These are phyloP conservation scores for Zygoascus biomembranicola DNA, from an alignment of 805 yeast species.

Conservation along the genomic window DNA sequence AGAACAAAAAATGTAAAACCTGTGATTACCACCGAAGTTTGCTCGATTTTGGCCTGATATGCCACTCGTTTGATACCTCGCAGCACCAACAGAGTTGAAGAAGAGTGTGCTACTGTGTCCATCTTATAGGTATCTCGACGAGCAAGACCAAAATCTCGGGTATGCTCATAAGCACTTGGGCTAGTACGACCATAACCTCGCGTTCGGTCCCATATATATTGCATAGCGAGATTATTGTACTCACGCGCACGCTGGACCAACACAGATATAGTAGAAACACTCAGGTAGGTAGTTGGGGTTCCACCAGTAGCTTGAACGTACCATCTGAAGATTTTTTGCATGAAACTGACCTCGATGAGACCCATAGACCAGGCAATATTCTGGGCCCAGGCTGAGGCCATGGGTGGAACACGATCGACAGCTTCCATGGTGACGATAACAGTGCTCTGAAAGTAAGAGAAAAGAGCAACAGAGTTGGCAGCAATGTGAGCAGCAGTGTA, in stretches of 20 bases:
- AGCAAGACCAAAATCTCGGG: not conserved
- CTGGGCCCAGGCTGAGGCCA: conserved; percentile 87
- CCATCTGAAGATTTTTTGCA: conserved; percentile 89
- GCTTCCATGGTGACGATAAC: conserved; percentile 79
- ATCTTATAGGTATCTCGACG: not conserved
- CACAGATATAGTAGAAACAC: conserved; percentile 52
- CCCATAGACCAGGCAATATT: conserved; percentile 96
- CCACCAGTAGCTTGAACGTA: conserved; percentile 94
- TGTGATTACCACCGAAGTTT: conserved; percentile 73
- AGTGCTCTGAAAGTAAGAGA: conserved; percentile 81
- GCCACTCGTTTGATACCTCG: conserved; percentile 87
- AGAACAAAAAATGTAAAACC: conserved; percentile 81
- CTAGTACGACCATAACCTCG: not conserved
- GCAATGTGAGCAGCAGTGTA: conserved; percentile 84
- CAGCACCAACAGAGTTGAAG: conserved; percentile 45
- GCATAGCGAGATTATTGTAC: not conserved
- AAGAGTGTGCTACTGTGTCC: conserved; percentile 13
- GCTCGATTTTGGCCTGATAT: conserved; percentile 67
- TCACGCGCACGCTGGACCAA: conserved; percentile 50
- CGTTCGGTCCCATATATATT: not conserved
- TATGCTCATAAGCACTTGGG: not conserved
- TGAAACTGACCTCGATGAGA: conserved; percentile 62
- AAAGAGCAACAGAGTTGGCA: conserved; percentile 76
- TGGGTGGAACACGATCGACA: conserved; percentile 82
- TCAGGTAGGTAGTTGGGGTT: conserved; percentile 56